These are phyloP conservation scores for Chlorophyllum brunneum DNA, from an alignment of 768 basidiomycete species.

Conservation along the genomic window DNA sequence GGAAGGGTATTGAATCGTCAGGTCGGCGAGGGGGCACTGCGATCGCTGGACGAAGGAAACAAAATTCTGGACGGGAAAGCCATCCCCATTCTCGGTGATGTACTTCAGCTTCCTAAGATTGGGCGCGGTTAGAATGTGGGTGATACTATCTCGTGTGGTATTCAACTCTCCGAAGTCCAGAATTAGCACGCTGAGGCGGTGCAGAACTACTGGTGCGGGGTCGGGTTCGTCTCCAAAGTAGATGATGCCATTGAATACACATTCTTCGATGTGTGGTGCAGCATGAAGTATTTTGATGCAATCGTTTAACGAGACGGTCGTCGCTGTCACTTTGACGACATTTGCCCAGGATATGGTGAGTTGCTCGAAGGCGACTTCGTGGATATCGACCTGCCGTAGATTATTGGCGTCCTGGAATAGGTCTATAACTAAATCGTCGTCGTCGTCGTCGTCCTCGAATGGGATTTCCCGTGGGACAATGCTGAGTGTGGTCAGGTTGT, in stretches of 20 bases:
- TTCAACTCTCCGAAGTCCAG: slow-evolving; percentile 2
- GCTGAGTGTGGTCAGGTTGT: not conserved
- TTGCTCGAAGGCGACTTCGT: not conserved
- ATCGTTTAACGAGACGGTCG: not conserved
- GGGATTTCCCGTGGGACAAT: not conserved
- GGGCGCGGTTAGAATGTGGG: slow-evolving; percentile 1
- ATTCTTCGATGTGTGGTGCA: not conserved
- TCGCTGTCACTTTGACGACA: not conserved
- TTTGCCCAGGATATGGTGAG: not conserved
- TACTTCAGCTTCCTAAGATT: slow-evolving; percentile 3
- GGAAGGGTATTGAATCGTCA: not conserved
- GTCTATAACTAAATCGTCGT: not conserved
- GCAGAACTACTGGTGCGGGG: not conserved
- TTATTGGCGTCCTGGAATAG: not conserved
- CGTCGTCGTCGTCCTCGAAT: slow-evolving; percentile 4
- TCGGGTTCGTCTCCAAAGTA: not conserved
- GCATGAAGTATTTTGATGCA: not conserved
- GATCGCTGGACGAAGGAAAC: not conserved
- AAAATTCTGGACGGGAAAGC: slow-evolving; percentile 1
- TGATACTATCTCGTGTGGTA: not conserved
- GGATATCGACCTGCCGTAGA: not conserved
- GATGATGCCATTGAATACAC: not conserved
- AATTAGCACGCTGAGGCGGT: not conserved
- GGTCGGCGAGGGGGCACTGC: not conserved
- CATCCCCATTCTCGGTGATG: not conserved